Base-by-base conservation (phyloP, 1,139 yeast species). In the Nematodospora anomalae region DNA sequence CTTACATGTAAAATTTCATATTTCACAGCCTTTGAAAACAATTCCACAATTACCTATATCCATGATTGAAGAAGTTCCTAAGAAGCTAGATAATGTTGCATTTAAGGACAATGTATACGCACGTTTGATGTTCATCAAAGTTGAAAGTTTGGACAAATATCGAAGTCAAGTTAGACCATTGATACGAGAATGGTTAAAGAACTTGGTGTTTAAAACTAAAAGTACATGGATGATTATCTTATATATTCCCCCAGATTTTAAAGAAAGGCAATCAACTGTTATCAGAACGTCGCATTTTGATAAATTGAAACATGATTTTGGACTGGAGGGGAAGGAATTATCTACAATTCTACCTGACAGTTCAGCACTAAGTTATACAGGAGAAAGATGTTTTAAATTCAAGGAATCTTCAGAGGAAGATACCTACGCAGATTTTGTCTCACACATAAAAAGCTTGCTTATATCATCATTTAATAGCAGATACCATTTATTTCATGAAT, bases 131-230 rank as follows among this genome's bases (percentile, higher is more conserved):
- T 74, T 90, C 42, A 72, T 92, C 6, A 74, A 75, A 41, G 76
- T 83, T 42, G 80, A 79, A 7, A 77, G 75, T 29, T 59, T 80
- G 26, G 97, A 90, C 12, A 76, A 77, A 2, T 92, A 92, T 57
- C 71, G 95, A 46, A 62, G 83, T 1, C 85, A 83, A 49, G 89
- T 83, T 0, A 73, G 98, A 32, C 95, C 95, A 1, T 67, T 88
- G 50, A 76, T 90, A 21, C 71, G 74, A 37, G 95, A 85, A 51
- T 92, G 98, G 98, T 65, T 86, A 24, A 67, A 69, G 35, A 62
- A 71, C 12, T 61, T 72, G 34, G 76, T 83, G 7, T 32, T 64
- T 55, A 37, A 60, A 52, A 29, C 58, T 51, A 28, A 62, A 66
- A 42, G 80, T 7, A 86, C 83, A 41, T 84, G 92, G 85, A 65